Conservation (phyloP, 2,329 filamentous ascomycete species). For the Colletotrichum lentis region DNA sequence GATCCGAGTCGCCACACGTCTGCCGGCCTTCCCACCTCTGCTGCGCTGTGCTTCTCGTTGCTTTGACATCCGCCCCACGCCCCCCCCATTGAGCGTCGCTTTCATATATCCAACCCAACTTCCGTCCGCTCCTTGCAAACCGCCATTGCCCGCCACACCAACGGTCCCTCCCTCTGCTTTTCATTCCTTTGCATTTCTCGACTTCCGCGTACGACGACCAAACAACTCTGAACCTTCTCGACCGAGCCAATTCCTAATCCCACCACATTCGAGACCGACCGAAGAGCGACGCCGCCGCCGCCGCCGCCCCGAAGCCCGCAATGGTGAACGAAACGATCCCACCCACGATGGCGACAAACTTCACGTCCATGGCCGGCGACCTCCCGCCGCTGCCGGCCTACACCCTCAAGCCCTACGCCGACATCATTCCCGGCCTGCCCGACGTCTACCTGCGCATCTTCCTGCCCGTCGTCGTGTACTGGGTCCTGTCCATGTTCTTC, state of each 20-base stretch:
- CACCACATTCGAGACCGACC: slow-evolving; percentile 8
- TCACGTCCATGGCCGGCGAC: slow-evolving; percentile 62
- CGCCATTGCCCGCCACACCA: slow-evolving; percentile 1
- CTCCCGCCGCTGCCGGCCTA: slow-evolving; percentile 90
- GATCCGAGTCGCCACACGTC: slow-evolving; percentile 34
- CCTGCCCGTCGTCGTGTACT: slow-evolving; percentile 85
- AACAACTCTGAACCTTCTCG: neutral
- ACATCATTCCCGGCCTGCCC: slow-evolving; percentile 78
- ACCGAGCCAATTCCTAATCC: slow-evolving; percentile 5
- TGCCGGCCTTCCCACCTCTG: slow-evolving; percentile 13
- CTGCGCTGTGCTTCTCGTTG: slow-evolving; percentile 14
- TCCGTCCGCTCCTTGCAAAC: slow-evolving; percentile 10
- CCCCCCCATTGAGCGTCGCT: slow-evolving; percentile 4
- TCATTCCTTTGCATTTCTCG: neutral
- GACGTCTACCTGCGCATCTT: slow-evolving; percentile 82
- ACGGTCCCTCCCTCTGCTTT: neutral
- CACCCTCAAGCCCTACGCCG: slow-evolving; percentile 72
- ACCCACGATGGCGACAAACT: slow-evolving; percentile 57
- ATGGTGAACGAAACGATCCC: slow-evolving; percentile 53
- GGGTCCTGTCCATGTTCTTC: slow-evolving; percentile 84
- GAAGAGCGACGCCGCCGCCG: slow-evolving; percentile 4
- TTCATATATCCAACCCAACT: slow-evolving; percentile 26
- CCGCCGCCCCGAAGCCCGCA: slow-evolving; percentile 30
- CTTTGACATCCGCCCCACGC: slow-evolving; percentile 28
- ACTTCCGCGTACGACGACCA: neutral